Base-by-base conservation (phyloP, 352 stramenopile genomes). In the Phytophthora vignae region DNA sequence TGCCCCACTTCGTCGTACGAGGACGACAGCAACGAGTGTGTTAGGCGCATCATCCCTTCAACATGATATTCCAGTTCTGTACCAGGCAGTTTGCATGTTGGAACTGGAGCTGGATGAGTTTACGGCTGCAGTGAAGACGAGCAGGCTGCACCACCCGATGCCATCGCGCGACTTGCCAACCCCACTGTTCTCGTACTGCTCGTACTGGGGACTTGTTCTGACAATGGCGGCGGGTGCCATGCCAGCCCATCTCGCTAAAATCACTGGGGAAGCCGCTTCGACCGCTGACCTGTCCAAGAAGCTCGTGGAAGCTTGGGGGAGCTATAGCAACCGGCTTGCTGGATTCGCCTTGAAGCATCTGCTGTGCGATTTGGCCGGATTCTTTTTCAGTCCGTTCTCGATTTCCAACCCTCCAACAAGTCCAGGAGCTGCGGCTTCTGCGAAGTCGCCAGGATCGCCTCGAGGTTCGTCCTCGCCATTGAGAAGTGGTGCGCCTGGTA, bases 151-250 rank as follows among this genome's bases (percentile, higher is more conserved):
- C 55, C 74, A 87, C 31, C 58, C 71, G 3, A 79, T 68, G 54
- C 70, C 74, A 33, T 72, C 73, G 17, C 22, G 60, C 40, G 56
- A 73, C 29, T 59, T 74, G 8, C 46, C 69, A 15, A 71, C 71
- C 12, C 64, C 76, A 5, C 36, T 71, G 15, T 94, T 90, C 50
- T 84, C 78, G 2, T 91, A 90, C 56, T 95, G 88, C 60, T 85
- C 88, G 46, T 93, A 94, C 56, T 93, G 88, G 84, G 84, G 75
- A 10, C 67, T 95, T 48, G 68, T 92, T 40, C 27, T 93, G 29
- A 81, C 82, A 53, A 79, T 91, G 64, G 73, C 64, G 14, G 67
- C 73, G 3, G 82, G 69, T 25, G 71, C 58, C 22, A 93, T 95
- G 86, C 78, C 84, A 17, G 64, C 64, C n/a, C 83, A 95, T 21